Conservation (phyloP, 1,284 basidiomycete species). For the Neonothopanus nambi region DNA sequence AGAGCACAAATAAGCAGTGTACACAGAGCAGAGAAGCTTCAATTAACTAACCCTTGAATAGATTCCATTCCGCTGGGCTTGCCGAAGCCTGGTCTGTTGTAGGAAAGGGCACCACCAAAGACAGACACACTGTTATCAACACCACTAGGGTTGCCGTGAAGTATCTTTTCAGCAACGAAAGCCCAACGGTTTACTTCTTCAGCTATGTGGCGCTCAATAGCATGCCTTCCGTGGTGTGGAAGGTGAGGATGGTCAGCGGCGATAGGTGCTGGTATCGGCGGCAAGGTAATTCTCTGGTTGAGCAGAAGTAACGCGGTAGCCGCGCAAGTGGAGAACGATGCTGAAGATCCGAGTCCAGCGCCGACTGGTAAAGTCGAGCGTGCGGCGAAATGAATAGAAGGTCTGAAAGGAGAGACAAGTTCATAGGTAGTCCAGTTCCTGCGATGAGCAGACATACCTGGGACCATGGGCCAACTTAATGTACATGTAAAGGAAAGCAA, state of each 20-base stretch:
- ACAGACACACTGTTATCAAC: constrained; percentile 96
- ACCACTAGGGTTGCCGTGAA: constrained; percentile 97
- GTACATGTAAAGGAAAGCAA: constrained; percentile 95
- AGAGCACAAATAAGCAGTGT: constrained; percentile 11
- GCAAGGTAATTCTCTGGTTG: constrained; percentile 58
- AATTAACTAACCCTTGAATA: constrained; percentile 77
- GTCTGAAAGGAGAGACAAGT: constrained; percentile 39
- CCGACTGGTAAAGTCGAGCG: constrained; percentile 97
- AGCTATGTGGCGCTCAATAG: constrained; percentile 59
- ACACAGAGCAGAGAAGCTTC: constrained; percentile 12
- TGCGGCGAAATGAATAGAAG: constrained; percentile 77
- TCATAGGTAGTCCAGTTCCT: not conserved
- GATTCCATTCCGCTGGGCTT: constrained; percentile 80
- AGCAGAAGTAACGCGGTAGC: constrained; percentile 82
- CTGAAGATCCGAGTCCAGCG: constrained; percentile 97
- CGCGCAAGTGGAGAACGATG: constrained; percentile 90
- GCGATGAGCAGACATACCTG: constrained; percentile 46
- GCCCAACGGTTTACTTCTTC: constrained; percentile 91
- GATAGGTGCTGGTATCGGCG: constrained; percentile 47
- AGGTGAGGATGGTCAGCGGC: constrained; percentile 58
- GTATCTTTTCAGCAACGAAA: constrained; percentile 93
- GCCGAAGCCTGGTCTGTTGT: constrained; percentile 80
- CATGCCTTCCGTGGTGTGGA: constrained; percentile 64
- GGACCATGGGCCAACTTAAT: constrained; percentile 69
- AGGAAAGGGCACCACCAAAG: constrained; percentile 91